Conservation (phyloP, 768 basidiomycete species). For the Lactifluus subvellereus region DNA sequence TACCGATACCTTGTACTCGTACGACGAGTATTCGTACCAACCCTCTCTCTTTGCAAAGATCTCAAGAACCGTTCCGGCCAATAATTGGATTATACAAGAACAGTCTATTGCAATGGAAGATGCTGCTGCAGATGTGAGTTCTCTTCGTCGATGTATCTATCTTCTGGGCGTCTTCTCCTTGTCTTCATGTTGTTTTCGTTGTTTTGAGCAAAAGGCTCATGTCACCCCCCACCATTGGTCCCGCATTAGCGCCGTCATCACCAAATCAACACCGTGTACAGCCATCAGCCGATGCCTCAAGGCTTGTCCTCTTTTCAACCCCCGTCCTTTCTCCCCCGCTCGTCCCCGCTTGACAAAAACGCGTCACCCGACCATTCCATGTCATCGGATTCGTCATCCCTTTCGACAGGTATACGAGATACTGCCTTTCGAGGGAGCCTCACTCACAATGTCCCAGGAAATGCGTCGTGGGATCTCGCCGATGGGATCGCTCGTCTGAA, state of each 20-base stretch:
- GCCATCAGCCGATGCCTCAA: constrained; percentile 22
- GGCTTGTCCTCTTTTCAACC: constrained; percentile 23
- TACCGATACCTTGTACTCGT: constrained; percentile 35
- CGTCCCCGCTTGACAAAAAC: constrained; percentile 22
- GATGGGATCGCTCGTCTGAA: constrained; percentile 70
- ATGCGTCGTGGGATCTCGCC: constrained; percentile 54
- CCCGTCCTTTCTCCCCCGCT: constrained; percentile 21
- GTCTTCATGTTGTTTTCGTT: background rate
- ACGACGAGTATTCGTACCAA: constrained; percentile 30
- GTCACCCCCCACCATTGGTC: constrained; percentile 10
- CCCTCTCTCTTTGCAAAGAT: constrained; percentile 34
- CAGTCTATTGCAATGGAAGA: constrained; percentile 30
- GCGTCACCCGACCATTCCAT: constrained; percentile 33
- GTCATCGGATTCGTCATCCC: constrained; percentile 27
- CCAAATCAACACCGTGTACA: constrained; percentile 24
- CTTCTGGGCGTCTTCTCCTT: background rate
- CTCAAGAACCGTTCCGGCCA: constrained; percentile 29
- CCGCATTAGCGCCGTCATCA: constrained; percentile 25
- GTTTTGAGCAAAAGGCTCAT: constrained; percentile 15
- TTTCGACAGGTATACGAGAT: constrained; percentile 45
- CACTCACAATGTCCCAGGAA: constrained; percentile 49
- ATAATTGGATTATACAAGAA: constrained; percentile 47
- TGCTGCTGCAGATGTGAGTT: constrained; percentile 22
- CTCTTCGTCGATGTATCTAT: constrained; percentile 1
- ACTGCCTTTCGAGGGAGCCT: constrained; percentile 59